These are phyloP conservation scores for Solanum hybrid DNA, from an alignment of 305 asterid species.

Conservation along the genomic window DNA sequence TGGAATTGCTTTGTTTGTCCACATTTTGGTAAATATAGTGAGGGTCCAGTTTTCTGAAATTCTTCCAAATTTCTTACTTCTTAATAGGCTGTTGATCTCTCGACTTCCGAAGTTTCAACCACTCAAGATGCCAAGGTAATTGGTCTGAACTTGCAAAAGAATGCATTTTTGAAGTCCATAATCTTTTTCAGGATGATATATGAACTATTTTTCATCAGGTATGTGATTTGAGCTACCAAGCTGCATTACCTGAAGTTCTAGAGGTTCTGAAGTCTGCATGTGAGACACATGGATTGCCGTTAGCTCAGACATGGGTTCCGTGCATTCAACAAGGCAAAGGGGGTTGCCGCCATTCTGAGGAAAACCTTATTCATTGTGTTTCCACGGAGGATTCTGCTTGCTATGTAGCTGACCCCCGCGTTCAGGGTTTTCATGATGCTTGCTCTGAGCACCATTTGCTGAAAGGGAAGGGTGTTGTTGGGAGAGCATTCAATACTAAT, in stretches of 20 bases:
- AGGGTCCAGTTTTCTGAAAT: background rate
- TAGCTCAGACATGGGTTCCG: constrained; percentile 88
- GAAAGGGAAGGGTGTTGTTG: constrained; percentile 74
- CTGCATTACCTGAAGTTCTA: constrained; percentile 70
- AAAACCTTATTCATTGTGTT: constrained; percentile 48
- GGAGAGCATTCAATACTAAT: constrained; percentile 65
- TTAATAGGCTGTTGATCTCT: constrained; percentile 72
- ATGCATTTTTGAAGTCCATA: background rate
- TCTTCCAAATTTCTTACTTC: background rate
- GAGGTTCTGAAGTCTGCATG: constrained; percentile 67
- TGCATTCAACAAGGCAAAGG: constrained; percentile 65
- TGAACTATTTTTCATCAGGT: constrained; percentile 28
- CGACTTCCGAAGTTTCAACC: constrained; percentile 47
- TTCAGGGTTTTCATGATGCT: constrained; percentile 73
- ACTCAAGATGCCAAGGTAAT: constrained; percentile 43
- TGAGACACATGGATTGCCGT: constrained; percentile 49
- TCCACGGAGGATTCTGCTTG: constrained; percentile 81
- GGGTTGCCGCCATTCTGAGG: constrained; percentile 67
- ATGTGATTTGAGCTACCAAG: constrained; percentile 56
- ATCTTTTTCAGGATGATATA: background rate
- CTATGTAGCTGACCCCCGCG: constrained; percentile 41
- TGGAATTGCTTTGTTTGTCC: constrained; percentile 1
- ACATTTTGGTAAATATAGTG: background rate
- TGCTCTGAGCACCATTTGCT: constrained; percentile 83
- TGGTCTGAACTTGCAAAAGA: background rate